Evolutionary conservation across 495 filamentous ascomycete genomes (phyloP).

Genomic region (Podospora comata): DNA sequence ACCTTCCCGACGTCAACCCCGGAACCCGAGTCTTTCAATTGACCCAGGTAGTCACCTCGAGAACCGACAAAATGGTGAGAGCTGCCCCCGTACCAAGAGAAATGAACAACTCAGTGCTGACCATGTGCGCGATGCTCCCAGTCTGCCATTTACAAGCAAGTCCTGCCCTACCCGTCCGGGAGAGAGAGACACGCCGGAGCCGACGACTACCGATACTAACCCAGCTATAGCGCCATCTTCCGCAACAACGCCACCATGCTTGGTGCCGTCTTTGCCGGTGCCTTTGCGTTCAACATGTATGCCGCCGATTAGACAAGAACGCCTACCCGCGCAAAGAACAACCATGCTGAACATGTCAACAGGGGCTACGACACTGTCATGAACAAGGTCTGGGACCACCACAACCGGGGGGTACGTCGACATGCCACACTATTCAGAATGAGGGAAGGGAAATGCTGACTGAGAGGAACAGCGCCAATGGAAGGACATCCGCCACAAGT

Average conservation of each 20-base stretch:
- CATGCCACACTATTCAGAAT: neutral
- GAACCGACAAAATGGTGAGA: constrained; percentile 41
- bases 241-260: constrained; percentile 83
- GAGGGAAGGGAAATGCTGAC: constrained; percentile 28
- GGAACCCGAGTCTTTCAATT: constrained; percentile 23
- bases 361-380: constrained; percentile 75
- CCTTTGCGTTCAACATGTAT: constrained; percentile 93
- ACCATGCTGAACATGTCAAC: constrained; percentile 26
- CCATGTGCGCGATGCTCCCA: constrained; percentile 35
- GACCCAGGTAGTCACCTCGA: constrained; percentile 21
- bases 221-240: constrained; percentile 66
- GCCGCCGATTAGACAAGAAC: constrained; percentile 29
- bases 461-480: constrained; percentile 77
- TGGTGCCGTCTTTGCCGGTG: constrained; percentile 75
- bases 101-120: constrained; percentile 19
- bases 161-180: constrained; percentile 32
- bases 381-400: constrained; percentile 80
- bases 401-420: constrained; percentile 81
- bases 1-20: constrained; percentile 21
- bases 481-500: constrained; percentile 95
- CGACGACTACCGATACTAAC: constrained; percentile 28
- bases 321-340: neutral
- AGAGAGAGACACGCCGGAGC: constrained; percentile 10
- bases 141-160: constrained; percentile 77
- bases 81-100: constrained; percentile 1